Evolutionary conservation across 1,284 basidiomycete genomes (phyloP), one percentile per base, ranked within the genome.

Genomic region (Heterobasidion occidentale): DNA sequence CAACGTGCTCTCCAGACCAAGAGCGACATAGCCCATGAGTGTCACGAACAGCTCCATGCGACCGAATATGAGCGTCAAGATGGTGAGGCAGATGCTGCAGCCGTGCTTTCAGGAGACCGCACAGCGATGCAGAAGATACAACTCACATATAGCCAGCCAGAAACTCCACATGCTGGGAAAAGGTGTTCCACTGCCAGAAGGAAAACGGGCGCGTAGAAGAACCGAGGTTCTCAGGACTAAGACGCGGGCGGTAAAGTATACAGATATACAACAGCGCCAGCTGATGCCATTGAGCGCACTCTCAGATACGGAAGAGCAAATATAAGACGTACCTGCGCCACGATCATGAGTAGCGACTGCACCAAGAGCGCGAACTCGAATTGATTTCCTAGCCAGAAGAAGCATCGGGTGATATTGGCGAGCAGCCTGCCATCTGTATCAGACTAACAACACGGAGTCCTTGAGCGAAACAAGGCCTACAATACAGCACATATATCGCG

Each of bases 101-200:
- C 58, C 53, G 36, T 15, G 51, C 35, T 38, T 61, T 63, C 51
- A 67, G 60, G 56, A 54, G 58, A 12, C 35, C n/a, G 50, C 34
- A 11, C 19, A 36, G 19, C 3, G n/a, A 44, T 17, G 0, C 33
- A 34, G 57, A 50, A 38, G 60, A 52, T 33, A 53, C 27, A 38
- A 70, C 76, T 52, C 61, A 90, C 90, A 90, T 85, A 61, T 88
- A 77, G 11, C 81, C 85, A n/a, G 85, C 84, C 52, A 94, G 75
- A 69, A 91, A 93, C 66, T 93, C 88, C 56, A 94, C 74, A 66
- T 94, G 88, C 63, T 88, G 84, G 1, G 79, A 71, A 66, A 91
- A 94, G 14, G 76, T 80, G 47, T 77, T 71, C 91, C 91, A 94
- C 65, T 93, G 88, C 91, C 91, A 94, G 69, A 94, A 93, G 8